Conservation (phyloP, 2,329 filamentous ascomycete species). For the Stagonosporopsis chrysanthemi region DNA sequence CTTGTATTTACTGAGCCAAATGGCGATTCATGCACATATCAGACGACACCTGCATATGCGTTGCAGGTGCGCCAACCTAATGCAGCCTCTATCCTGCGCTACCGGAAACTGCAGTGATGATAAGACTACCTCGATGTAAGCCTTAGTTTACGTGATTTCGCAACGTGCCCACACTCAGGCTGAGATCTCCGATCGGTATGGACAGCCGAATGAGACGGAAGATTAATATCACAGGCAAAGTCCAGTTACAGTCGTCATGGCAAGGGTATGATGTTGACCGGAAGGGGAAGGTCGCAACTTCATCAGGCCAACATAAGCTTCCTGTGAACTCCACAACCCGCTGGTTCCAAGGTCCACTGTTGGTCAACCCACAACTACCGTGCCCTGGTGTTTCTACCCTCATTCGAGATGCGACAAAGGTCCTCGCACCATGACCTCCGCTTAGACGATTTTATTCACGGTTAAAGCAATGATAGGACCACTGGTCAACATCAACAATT, state of each 20-base stretch:
- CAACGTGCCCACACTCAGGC: background rate
- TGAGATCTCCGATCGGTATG: background rate
- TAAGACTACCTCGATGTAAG: background rate
- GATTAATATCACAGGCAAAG: too few species aligned
- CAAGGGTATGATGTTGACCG: too few species aligned
- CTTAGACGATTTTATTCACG: background rate
- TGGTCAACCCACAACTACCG: too few species aligned
- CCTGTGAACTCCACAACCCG: background rate
- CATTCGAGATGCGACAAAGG: background rate
- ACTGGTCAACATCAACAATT: background rate
- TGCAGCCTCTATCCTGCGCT: background rate
- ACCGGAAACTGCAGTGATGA: background rate
- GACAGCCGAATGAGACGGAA: background rate
- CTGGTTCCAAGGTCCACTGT: too few species aligned
- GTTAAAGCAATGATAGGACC: background rate
- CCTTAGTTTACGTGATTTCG: background rate
- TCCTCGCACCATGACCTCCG: background rate
- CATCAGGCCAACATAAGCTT: background rate
- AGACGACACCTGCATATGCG: background rate
- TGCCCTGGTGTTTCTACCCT: background rate
- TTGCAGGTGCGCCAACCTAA: background rate
- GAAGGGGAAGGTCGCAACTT: background rate
- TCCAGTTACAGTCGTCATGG: too few species aligned
- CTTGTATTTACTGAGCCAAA: background rate
- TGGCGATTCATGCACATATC: background rate